These are phyloP conservation scores for Diaporthe ilicicola DNA, from an alignment of 2,329 filamentous ascomycete species.

Conservation along the genomic window DNA sequence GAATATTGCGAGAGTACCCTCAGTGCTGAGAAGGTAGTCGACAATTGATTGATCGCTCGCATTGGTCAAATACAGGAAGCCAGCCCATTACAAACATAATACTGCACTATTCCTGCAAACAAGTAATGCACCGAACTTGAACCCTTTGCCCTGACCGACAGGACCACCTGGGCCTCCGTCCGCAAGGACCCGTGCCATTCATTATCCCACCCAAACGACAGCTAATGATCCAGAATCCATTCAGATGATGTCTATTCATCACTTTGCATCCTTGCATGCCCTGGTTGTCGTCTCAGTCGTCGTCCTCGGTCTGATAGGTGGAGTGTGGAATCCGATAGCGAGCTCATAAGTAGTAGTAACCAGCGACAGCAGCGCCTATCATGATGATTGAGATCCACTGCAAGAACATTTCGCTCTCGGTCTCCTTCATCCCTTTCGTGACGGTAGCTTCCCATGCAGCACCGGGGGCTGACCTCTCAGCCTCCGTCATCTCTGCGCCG, in stretches of 20 bases:
- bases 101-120: not conserved
- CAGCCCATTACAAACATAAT: not conserved
- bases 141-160: no score
- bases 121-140: not conserved
- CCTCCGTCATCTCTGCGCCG: constrained; percentile 29
- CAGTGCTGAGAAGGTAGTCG: not conserved
- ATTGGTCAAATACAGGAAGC: no score
- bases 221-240: no score
- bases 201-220: no score
- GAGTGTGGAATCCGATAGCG: not conserved
- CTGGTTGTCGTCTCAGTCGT: not conserved
- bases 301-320: not conserved
- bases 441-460: constrained; percentile 32
- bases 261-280: no score
- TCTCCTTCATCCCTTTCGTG: constrained; percentile 33
- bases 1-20: not conserved
- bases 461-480: constrained; percentile 21
- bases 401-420: constrained; percentile 31
- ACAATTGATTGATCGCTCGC: no score
- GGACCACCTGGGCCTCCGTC: no score
- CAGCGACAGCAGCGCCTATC: constrained; percentile 27
- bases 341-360: constrained; percentile 26
- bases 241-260: not conserved
- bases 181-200: no score
- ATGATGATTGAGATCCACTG: constrained; percentile 30